phyloP scores from a whole-genome alignment of 192 early-diverging fungal species.

The Coemansia sp. region DNA sequence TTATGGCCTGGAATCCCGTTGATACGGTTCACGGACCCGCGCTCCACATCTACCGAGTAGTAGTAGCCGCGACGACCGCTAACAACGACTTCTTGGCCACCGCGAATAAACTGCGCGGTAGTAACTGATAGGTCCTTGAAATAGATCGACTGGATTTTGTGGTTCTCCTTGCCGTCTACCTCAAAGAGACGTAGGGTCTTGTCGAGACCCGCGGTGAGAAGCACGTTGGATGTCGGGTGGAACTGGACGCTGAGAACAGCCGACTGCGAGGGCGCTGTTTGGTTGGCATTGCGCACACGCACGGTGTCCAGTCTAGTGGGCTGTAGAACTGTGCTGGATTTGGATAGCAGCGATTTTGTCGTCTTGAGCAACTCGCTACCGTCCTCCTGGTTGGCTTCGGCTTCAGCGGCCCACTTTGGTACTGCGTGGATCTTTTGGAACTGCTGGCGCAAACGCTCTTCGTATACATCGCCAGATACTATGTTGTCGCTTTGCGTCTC shows the following conservation, averaged over 20 bases:
- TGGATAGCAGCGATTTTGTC: slow-evolving; percentile 24
- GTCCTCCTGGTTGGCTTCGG: slow-evolving; percentile 44
- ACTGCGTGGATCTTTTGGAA: slow-evolving; percentile 83
- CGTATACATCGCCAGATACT: slow-evolving; percentile 81
- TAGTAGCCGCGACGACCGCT: slow-evolving; percentile 80
- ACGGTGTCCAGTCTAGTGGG: slow-evolving; percentile 26
- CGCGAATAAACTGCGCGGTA: slow-evolving; percentile 72
- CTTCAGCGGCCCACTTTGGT: slow-evolving; percentile 76
- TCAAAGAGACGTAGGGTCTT: slow-evolving; percentile 86
- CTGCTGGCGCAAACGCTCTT: slow-evolving; percentile 80
- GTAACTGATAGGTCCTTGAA: slow-evolving; percentile 89
- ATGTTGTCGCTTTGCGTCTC: slow-evolving; percentile 72
- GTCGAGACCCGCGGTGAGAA: slow-evolving; percentile 89
- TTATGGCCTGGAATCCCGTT: slow-evolving; percentile 75
- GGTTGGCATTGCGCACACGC: slow-evolving; percentile 44
- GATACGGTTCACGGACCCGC: slow-evolving; percentile 69
- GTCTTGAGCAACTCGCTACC: slow-evolving; percentile 39
- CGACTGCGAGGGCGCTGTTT: slow-evolving; percentile 48
- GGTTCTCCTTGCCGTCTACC: slow-evolving; percentile 92
- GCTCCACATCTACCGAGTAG: slow-evolving; percentile 85
- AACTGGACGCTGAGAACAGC: slow-evolving; percentile 75
- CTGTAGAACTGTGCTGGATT: slow-evolving; percentile 16
- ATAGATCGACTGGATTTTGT: slow-evolving; percentile 86
- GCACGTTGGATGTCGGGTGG: slow-evolving; percentile 87
- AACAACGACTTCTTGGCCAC: slow-evolving; percentile 74